phyloP scores from a whole-genome alignment of 352 stramenopile species.

The Globisporangium mamillatum region DNA sequence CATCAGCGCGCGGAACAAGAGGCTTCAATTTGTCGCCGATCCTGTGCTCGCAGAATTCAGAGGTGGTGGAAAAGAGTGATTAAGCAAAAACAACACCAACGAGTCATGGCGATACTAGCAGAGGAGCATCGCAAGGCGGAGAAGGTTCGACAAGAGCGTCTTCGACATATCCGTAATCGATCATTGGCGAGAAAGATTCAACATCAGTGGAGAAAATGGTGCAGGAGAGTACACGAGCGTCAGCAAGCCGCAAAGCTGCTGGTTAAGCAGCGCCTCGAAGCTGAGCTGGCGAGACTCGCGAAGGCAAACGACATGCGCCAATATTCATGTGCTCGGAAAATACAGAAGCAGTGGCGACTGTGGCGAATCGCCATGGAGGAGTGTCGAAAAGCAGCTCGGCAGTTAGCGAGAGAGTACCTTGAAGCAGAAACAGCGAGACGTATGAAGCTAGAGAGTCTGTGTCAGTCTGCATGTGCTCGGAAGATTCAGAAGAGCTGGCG shows the following conservation, averaged over 20 bases:
- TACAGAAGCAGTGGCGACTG: slow-evolving; percentile 19
- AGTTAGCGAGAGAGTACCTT: not conserved
- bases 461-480: slow-evolving; percentile 5
- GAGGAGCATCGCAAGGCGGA: not conserved
- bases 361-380: slow-evolving; percentile 5
- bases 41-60: slow-evolving; percentile 7
- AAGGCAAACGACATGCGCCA: slow-evolving; percentile 2
- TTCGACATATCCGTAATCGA: not conserved
- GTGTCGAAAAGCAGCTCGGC: not conserved
- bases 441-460: not conserved
- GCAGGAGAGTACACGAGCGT: slow-evolving; percentile 8
- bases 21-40: slow-evolving; percentile 1
- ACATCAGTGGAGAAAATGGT: slow-evolving; percentile 13
- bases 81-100: not conserved
- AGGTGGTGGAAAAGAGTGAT: not conserved
- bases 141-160: not conserved
- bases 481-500: slow-evolving; percentile 11
- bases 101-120: not conserved
- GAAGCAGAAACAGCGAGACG: not conserved
- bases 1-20: slow-evolving; percentile 4
- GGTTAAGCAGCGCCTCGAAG: not conserved
- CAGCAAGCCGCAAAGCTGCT: slow-evolving; percentile 1
- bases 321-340: slow-evolving; percentile 4
- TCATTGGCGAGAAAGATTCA: slow-evolving; percentile 12
- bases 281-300: not conserved